Evolutionary conservation across 2,329 filamentous ascomycete species (phyloP).

Genomic region (Fusarium zealandicum): DNA sequence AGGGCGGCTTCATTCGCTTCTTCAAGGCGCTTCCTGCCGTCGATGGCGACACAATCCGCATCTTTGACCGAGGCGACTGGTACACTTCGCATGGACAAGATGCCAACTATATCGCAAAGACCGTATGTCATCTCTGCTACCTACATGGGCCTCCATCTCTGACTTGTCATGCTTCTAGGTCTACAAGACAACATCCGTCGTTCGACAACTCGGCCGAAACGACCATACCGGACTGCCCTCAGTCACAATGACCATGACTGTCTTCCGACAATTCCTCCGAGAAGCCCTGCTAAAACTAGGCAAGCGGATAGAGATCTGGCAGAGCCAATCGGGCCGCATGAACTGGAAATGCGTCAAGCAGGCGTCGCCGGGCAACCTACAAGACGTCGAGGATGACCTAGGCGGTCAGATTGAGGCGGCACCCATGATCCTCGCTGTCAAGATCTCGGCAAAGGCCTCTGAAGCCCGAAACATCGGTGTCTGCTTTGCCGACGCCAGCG

Average conservation of each 20-base stretch:
- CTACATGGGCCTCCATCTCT: background rate
- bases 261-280: constrained; percentile 93
- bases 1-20: constrained; percentile 94
- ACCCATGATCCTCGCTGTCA: constrained; percentile 94
- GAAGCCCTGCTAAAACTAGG: constrained; percentile 92
- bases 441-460: constrained; percentile 84
- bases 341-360: constrained; percentile 93
- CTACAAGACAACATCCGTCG: constrained; percentile 96
- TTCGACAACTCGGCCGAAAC: constrained; percentile 85
- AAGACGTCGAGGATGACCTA: constrained; percentile 95
- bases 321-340: constrained; percentile 76
- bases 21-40: constrained; percentile 84
- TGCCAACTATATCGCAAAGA: constrained; percentile 82
- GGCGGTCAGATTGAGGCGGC: constrained; percentile 86
- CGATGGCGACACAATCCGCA: constrained; percentile 78
- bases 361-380: constrained; percentile 93
- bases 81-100: constrained; percentile 93
- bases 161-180: constrained; percentile 61
- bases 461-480: constrained; percentile 90
- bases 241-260: constrained; percentile 93
- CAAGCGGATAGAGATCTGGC: constrained; percentile 91
- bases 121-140: constrained; percentile 53
- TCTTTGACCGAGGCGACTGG: constrained; percentile 94
- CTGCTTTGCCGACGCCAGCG: constrained; percentile 96
- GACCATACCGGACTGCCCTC: constrained; percentile 87